Base-by-base conservation (phyloP, 1,139 yeast genomes). In the Blastobotrys serpentis region DNA sequence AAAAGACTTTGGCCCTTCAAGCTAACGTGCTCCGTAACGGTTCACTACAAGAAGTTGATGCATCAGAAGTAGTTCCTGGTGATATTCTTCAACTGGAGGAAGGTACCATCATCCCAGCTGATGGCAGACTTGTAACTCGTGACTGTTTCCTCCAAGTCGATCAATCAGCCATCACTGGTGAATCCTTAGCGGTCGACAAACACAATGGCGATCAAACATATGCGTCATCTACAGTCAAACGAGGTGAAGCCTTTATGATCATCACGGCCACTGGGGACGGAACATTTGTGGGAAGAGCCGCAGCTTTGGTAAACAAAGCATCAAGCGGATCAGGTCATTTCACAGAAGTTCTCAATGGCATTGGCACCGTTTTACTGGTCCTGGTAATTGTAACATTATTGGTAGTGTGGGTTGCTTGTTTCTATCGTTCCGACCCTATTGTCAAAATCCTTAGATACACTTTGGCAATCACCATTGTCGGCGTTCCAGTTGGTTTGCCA, bases 131-230 rank as follows among this genome's bases (percentile, higher is more conserved):
- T 61, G 87, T 89, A 58, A 79, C 95, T 60, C 95, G 87, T 72
- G 95, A 84, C 67, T 80, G 86, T 70, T 82, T 85, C 77, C 76
- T 89, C 66, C 97, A 89, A 76, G 85, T 89, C 67, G 98, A 90
- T 76, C 97, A 90, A 77, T 89, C 97, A 66, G 95, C 97, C 66
- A 86, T 90, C 68, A 90, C 98, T 67, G 98, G 98, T 82, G 98
- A 90, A 77, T 89, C 97, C 58, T 76, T 90, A 63, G 96, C 97
- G 67, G 96, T 85, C 62, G 96, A 88, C 76, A 89, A 89, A 79
- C 87, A 78, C 71, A 74, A 76, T 69, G 96, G 95, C 74, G 97
- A 89, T 72, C 77, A 83, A 65, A 77, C 84, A 70, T 89, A 86
- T 83, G 87, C 97, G 56, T 89, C 97, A 44, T 89, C 97, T 54